These are phyloP conservation scores for Lipomyces mesembrius DNA, from an alignment of 805 yeast species.

Conservation along the genomic window DNA sequence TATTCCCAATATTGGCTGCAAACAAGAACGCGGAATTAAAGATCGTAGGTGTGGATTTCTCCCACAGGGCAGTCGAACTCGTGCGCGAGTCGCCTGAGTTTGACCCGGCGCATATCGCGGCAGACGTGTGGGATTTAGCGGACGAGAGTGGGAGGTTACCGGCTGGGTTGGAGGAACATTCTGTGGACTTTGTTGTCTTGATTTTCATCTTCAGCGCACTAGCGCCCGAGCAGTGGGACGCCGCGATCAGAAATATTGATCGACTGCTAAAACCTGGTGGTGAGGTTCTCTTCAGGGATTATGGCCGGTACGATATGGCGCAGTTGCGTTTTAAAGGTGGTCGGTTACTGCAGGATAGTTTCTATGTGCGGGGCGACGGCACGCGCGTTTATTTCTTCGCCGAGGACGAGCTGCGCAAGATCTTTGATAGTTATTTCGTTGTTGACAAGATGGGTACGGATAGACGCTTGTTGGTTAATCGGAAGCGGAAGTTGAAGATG, in stretches of 20 bases:
- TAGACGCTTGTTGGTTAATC: constrained; percentile 84
- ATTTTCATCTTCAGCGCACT: constrained; percentile 92
- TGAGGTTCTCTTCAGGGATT: constrained; percentile 83
- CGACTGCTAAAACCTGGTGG: constrained; percentile 92
- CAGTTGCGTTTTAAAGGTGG: constrained; percentile 92
- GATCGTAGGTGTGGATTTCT: constrained; percentile 86
- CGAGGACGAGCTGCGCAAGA: constrained; percentile 81
- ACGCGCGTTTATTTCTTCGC: constrained; percentile 96
- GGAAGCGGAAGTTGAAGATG: constrained; percentile 93
- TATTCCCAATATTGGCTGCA: constrained; percentile 84
- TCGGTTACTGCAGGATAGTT: constrained; percentile 85
- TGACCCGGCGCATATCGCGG: constrained; percentile 65
- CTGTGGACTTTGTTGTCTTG: constrained; percentile 92
- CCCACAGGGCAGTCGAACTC: constrained; percentile 84
- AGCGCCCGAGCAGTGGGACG: constrained; percentile 87
- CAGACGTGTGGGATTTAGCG: constrained; percentile 95
- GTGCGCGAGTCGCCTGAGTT: constrained; percentile 64
- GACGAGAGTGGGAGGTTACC: constrained; percentile 76
- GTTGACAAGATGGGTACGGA: constrained; percentile 85
- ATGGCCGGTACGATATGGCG: constrained; percentile 94
- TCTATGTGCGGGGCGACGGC: constrained; percentile 96
- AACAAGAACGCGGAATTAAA: constrained; percentile 78
- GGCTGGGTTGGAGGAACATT: constrained; percentile 76
- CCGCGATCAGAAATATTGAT: constrained; percentile 72
- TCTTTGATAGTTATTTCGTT: constrained; percentile 67